Evolutionary conservation across 768 basidiomycete genomes (phyloP), one percentile per base, ranked within the genome.

Genomic region (Phanerochaete sordida): DNA sequence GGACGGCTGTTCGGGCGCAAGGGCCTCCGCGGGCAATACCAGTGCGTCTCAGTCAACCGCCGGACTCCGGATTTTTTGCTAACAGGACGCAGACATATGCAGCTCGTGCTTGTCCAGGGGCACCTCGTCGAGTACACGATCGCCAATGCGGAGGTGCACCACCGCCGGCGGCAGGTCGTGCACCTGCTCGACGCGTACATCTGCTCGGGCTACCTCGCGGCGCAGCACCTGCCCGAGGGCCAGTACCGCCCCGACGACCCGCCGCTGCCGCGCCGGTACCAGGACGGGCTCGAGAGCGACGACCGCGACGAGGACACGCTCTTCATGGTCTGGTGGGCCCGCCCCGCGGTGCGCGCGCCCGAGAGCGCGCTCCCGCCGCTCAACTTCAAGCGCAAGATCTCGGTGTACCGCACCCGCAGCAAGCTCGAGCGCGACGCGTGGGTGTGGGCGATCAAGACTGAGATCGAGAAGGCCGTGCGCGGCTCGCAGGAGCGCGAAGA

Each of bases 361-460:
- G 52, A 55, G 52, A 51, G 33, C 15, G 45, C 62, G 67, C 64
- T 85, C 33, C 91, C 82, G 31, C 69, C 75, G 26, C 73, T 87
- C 56, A 85, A 79, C 47, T 79, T 76, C 60, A 86, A 85, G 66
- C 75, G 83, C 61, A 86, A 87, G 70, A 65, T 86, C 57, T 66
- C 81, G 16, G 80, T 94, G 1, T 88, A 90, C 65, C 81, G 85
- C 62, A 86, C 89, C 54, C 79, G 94, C 69, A 93, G 85, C 68
- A 86, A 87, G 74, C 77, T 98, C 37, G 96, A 98, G 73, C 78
- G 95, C 28, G 95, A 98, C 72, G 81, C 88, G 28, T 98, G 95
- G 95, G 93, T 93, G 66, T 97, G 91, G 90, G 93, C 92, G 0
- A 74, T 98, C 65, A 94, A 92, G 62, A 83, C 83, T 47, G 93